Percentiles rank a stretch among this genome's conserved stretches.
Evolutionary conservation across 2,329 filamentous ascomycete genomes (phyloP).

Genomic region (Waltergamsia citrina): DNA sequence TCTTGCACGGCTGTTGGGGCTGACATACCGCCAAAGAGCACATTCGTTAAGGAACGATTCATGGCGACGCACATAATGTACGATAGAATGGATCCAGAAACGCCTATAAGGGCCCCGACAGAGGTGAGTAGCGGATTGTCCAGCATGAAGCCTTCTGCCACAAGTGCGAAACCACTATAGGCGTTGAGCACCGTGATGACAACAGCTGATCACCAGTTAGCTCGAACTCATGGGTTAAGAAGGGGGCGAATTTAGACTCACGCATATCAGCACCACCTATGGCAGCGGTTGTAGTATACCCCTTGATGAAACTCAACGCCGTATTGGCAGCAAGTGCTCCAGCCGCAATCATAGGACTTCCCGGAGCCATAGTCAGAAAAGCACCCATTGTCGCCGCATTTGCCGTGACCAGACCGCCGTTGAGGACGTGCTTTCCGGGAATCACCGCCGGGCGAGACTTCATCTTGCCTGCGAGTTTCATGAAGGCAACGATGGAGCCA

Average conservation of each 20-base stretch:
- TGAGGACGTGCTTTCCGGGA: constrained; percentile 67
- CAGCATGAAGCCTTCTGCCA: constrained; percentile 87
- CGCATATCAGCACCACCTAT: constrained; percentile 94
- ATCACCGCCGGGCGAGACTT: constrained; percentile 66
- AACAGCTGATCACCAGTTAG: constrained; percentile 39
- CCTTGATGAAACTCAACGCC: constrained; percentile 71
- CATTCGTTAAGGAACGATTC: constrained; percentile 84
- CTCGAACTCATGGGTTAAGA: neutral
- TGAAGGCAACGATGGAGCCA: constrained; percentile 79
- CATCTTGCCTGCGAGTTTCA: constrained; percentile 79
- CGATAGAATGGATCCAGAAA: constrained; percentile 80
- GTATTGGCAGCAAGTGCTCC: constrained; percentile 70
- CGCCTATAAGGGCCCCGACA: constrained; percentile 78
- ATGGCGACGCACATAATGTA: constrained; percentile 85
- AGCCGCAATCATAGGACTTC: constrained; percentile 69
- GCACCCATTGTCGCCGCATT: constrained; percentile 79
- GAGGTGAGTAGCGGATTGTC: constrained; percentile 79
- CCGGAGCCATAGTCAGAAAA: constrained; percentile 74
- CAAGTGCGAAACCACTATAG: constrained; percentile 82
- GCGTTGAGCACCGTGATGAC: constrained; percentile 87
- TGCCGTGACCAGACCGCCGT: constrained; percentile 61
- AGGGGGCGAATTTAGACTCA: constrained; percentile 16
- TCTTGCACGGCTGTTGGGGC: constrained; percentile 47
- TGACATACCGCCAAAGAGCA: constrained; percentile 64
- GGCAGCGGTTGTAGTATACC: constrained; percentile 77